Evolutionary conservation across 1,139 yeast species (phyloP).

Genomic region (Hansenula lynferdii): DNA sequence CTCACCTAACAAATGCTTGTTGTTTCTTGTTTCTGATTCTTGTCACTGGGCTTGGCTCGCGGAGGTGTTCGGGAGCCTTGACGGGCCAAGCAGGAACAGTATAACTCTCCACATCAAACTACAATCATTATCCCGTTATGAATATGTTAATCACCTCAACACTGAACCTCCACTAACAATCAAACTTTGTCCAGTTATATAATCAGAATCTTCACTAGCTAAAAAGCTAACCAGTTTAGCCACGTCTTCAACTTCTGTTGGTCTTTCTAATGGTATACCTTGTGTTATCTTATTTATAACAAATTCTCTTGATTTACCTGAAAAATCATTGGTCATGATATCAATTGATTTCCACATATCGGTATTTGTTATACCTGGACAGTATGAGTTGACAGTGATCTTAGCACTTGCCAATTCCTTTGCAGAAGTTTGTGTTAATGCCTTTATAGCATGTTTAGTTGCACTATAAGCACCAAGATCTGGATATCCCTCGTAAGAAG

Average conservation of each 20-base stretch:
- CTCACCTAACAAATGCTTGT: too few relatives aligned
- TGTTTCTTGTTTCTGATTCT: too few relatives aligned
- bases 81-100: too few relatives aligned
- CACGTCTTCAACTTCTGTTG: slow-evolving; percentile 22
- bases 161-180: slow-evolving; percentile 38
- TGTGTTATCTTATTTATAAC: slow-evolving; percentile 16
- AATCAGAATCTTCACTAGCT: slow-evolving; percentile 35
- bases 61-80: too few relatives aligned
- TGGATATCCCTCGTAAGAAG: slow-evolving; percentile 19
- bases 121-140: not conserved
- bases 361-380: slow-evolving; percentile 27
- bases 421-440: slow-evolving; percentile 27
- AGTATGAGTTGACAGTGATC: slow-evolving; percentile 25
- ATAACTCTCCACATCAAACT: not conserved
- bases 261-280: slow-evolving; percentile 21
- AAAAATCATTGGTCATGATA: slow-evolving; percentile 15
- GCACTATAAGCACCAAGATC: slow-evolving; percentile 22
- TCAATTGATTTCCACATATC: slow-evolving; percentile 27
- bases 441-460: slow-evolving; percentile 26
- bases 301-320: slow-evolving; percentile 19
- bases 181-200: slow-evolving; percentile 39
- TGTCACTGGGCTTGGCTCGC: too few relatives aligned
- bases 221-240: slow-evolving; percentile 27
- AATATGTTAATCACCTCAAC: slow-evolving; percentile 10
- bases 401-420: slow-evolving; percentile 22